A percentile compares a stretch with the other conserved stretches of the same genome.
Conservation (phyloP, 2,329 filamentous ascomycete genomes). For the Thyridium curvatum region DNA sequence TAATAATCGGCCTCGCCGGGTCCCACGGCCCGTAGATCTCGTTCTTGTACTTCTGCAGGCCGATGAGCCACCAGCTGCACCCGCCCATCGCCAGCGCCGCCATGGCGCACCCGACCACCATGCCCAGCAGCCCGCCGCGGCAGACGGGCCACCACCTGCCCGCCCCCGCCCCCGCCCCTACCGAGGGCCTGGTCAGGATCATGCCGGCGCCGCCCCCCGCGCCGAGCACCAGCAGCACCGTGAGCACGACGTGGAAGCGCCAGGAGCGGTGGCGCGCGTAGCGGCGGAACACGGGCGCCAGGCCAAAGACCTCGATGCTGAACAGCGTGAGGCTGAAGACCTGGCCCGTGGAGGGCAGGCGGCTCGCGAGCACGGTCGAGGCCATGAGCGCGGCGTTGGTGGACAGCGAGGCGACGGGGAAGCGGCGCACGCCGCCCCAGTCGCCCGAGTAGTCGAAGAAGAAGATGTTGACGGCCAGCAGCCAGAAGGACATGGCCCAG, state of each 20-base stretch:
- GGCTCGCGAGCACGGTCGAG: slow-evolving; percentile 85
- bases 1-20: slow-evolving; percentile 81
- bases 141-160: slow-evolving; percentile 42
- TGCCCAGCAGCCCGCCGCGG: slow-evolving; percentile 58
- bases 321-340: slow-evolving; percentile 95
- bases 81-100: slow-evolving; percentile 79
- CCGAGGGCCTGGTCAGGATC: slow-evolving; percentile 32
- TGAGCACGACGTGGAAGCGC: slow-evolving; percentile 73
- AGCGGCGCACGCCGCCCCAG: slow-evolving; percentile 47
- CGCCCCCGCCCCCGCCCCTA: slow-evolving; percentile 27
- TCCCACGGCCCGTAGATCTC: slow-evolving; percentile 98
- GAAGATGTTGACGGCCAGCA: slow-evolving; percentile 92
- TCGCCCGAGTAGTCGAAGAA: slow-evolving; percentile 93
- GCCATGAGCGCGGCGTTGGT: slow-evolving; percentile 98
- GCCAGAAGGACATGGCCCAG: slow-evolving; percentile 92
- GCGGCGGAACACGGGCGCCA: slow-evolving; percentile 95
- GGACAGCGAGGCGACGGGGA: slow-evolving; percentile 65
- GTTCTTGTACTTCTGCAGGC: slow-evolving; percentile 97
- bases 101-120: slow-evolving; percentile 67
- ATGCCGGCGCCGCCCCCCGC: slow-evolving; percentile 74
- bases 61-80: slow-evolving; percentile 97
- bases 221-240: slow-evolving; percentile 67
- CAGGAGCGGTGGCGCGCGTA: slow-evolving; percentile 78
- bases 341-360: slow-evolving; percentile 82
- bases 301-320: slow-evolving; percentile 92